Base-by-base conservation (phyloP, 2,329 filamentous ascomycete genomes). In the Fusarium sp. region DNA sequence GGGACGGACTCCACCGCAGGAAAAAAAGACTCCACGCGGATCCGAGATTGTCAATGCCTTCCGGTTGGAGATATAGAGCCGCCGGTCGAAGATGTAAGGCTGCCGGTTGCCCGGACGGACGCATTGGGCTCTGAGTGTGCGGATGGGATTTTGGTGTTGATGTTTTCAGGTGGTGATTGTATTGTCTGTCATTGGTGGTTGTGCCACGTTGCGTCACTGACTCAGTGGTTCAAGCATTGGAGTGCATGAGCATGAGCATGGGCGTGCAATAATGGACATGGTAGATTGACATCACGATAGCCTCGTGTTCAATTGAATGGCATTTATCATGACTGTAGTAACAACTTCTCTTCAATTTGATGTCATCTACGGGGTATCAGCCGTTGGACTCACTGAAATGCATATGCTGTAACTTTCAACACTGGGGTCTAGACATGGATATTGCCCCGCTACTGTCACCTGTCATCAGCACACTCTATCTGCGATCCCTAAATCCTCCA, bases 21-120 rank as follows among this genome's bases (percentile, higher is more conserved):
- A 26, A 26, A 26, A 26, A 26, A 26, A 9, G 26, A 26, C 26
- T 26, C 26, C 59, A 61, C 41, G 44, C 61, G 61, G 61, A 53
- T 65, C 61, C 61, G 61, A 64, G 30, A 55, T 57, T 64, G 40
- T 64, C 45, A 62, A 58, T 58, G 60, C 51, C 22, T 56, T n/a
- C 59, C 39, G 48, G 13, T 47, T 37, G 9, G 9, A 53, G 48
- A 35, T n/a, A 6, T 15, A 35, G 60, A 56, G 45, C 48, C 60
- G 57, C 17, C 43, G 43, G 32, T 45, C 24, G 22, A 22, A 22
- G 22, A 5, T 6, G 22, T 22, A 22, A 22, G 6, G 22, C 22
- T 22, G 22, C 22, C 43, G 43, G 32, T 45, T 39, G 47, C 35
- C 61, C 53, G 44, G 44, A 53, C 53, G 44, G 44, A 53, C 56